A percentile compares a stretch with the other conserved stretches of the same genome.
Evolutionary conservation across 164 flowering plant genomes (phyloP).

Genomic region (Vitis labrusca): DNA sequence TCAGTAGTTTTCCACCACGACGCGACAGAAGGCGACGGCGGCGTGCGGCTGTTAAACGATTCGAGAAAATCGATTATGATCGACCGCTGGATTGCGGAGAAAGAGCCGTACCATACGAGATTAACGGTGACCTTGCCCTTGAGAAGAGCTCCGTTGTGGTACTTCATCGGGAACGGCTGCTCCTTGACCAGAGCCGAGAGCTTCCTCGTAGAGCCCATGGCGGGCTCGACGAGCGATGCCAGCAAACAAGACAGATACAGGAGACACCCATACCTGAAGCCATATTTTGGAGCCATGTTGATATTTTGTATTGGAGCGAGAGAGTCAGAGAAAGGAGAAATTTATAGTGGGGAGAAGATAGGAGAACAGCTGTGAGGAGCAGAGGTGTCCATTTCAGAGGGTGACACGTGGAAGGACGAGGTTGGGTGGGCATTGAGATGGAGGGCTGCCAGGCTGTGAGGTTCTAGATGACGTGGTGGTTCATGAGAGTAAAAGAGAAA

Average conservation of each 20-base stretch:
- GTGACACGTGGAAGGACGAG: slow-evolving; percentile 16
- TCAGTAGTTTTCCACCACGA: slow-evolving; percentile 71
- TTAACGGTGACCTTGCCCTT: slow-evolving; percentile 49
- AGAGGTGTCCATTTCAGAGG: slow-evolving; percentile 8
- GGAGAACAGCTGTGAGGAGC: slow-evolving; percentile 23
- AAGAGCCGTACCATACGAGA: slow-evolving; percentile 63
- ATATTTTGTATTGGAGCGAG: too few species aligned
- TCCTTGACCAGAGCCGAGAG: slow-evolving; percentile 34
- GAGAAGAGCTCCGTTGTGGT: slow-evolving; percentile 55
- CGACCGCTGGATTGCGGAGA: slow-evolving; percentile 55
- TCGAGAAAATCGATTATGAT: slow-evolving; percentile 60
- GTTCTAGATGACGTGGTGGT: slow-evolving; percentile 23
- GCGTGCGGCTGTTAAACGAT: slow-evolving; percentile 32
- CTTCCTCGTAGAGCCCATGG: slow-evolving; percentile 2
- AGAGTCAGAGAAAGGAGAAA: background rate
- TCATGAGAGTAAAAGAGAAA: background rate
- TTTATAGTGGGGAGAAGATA: slow-evolving; percentile 13
- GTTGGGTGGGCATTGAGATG: slow-evolving; percentile 11
- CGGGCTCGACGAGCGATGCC: slow-evolving; percentile 2
- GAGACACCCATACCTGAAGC: background rate
- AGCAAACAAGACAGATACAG: background rate
- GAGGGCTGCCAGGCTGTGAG: slow-evolving; percentile 31
- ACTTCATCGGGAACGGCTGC: slow-evolving; percentile 42
- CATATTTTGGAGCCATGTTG: too few species aligned
- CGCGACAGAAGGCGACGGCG: slow-evolving; percentile 44